phyloP scores from a whole-genome alignment of 345 rosid species.

The Adansonia digitata region DNA sequence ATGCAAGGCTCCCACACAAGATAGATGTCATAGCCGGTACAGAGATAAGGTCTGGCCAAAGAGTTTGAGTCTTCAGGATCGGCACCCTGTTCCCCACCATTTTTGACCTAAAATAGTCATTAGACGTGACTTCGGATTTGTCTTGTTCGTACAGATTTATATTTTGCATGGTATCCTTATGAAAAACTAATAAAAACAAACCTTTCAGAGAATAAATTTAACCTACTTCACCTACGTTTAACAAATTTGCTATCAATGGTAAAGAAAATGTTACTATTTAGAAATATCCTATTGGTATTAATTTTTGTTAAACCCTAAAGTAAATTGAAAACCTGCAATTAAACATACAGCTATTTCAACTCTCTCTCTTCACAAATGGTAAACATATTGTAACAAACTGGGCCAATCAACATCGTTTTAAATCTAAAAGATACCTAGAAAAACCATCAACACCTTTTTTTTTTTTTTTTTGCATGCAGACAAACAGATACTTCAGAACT shows the following conservation, averaged over 20 bases:
- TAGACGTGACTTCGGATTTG: background rate
- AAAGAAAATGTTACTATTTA: background rate
- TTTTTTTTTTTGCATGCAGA: background rate
- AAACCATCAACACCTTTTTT: background rate
- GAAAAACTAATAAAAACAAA: background rate
- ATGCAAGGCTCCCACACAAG: constrained; percentile 81
- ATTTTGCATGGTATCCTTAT: background rate
- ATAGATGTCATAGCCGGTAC: constrained; percentile 85
- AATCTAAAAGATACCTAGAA: background rate
- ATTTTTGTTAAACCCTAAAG: background rate
- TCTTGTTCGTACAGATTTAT: background rate
- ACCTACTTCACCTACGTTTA: background rate
- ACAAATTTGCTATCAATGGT: background rate
- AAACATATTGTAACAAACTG: background rate
- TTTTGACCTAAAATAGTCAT: constrained; percentile 30
- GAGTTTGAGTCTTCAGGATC: constrained; percentile 11
- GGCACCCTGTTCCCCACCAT: constrained; percentile 29
- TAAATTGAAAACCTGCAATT: background rate
- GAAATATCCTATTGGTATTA: background rate
- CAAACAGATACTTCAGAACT: background rate
- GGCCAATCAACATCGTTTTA: background rate
- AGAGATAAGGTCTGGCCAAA: constrained; percentile 59
- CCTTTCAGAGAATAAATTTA: background rate
- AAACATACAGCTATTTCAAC: background rate
- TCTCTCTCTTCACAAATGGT: background rate